Evolutionary conservation across 1,284 basidiomycete species (phyloP).

Genomic region (Ustilago loliicola): DNA sequence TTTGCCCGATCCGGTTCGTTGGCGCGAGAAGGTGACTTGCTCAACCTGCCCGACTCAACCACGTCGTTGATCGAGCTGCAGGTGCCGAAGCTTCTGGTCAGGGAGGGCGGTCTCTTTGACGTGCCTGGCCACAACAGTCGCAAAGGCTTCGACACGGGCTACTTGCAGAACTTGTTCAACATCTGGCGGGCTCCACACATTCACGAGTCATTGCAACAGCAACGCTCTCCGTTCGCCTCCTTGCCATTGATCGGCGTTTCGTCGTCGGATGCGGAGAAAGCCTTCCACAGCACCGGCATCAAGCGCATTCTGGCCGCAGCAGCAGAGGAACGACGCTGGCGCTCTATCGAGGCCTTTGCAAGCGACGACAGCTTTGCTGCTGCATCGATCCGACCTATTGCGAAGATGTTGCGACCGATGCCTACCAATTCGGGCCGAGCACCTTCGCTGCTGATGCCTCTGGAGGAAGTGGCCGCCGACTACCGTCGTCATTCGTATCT

Average conservation of each 20-base stretch:
- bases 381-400: conserved; percentile 68
- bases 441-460: conserved; percentile 73
- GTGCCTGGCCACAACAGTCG: conserved; percentile 77
- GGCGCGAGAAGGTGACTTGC: conserved; percentile 85
- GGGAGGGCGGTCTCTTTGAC: conserved; percentile 81
- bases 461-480: conserved; percentile 77
- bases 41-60: conserved; percentile 84
- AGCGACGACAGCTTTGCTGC: conserved; percentile 78
- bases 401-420: conserved; percentile 68
- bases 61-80: conserved; percentile 85
- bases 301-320: conserved; percentile 74
- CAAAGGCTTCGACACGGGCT: conserved; percentile 76
- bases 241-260: conserved; percentile 78
- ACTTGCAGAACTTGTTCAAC: conserved; percentile 82
- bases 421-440: conserved; percentile 61
- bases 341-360: conserved; percentile 39
- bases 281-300: conserved; percentile 75
- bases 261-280: conserved; percentile 77
- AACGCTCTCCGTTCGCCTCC: conserved; percentile 79
- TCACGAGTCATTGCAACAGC: conserved; percentile 78
- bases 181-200: conserved; percentile 92
- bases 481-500: conserved; percentile 83
- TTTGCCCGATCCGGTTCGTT: conserved; percentile 87
- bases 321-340: conserved; percentile 49
- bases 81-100: conserved; percentile 83